Base-by-base conservation (phyloP, 2,329 filamentous ascomycete genomes). In the Penicillium sp. region DNA sequence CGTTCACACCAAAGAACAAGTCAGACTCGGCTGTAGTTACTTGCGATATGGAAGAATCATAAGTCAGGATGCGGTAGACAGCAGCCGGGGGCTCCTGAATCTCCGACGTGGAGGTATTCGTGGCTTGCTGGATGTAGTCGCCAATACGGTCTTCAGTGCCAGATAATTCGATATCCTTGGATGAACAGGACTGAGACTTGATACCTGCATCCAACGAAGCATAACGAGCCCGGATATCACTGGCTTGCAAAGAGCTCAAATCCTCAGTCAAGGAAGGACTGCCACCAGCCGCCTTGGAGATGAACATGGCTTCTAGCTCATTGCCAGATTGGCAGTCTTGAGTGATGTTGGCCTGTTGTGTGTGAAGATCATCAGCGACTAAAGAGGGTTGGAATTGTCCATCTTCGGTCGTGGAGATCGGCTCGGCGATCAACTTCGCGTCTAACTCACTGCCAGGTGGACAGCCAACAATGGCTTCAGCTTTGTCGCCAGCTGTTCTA, bases 1-100 rank as follows among this genome's bases (percentile, higher is more conserved):
- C 65, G 19, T 63, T 58, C 6, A 63, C 53, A 9, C 64, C 54
- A 45, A 70, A 68, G 24, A 74, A 75, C 11, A 71, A 70, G 29
- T 64, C 69, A 26, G 73, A 69, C 39, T 72, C 68, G 5, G 73
- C 68, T 24, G 68, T 65, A 16, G 60, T 70, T 2, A 77, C 61
- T 54, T 68, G 53, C 6, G 63, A 62, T 5, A 62, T 68, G 8
- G 64, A 67, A 11, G 70, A 57, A 55, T 78, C 75, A 52, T 74
- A 76, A 10, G 73, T 72, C 27, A 78, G 63, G n/a, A 77, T 66
- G 26, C 70, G 70, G 57, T 75, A 75, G 4, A 57, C 59, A 8
- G 64, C 58, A 21, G n/a, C 51, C 41, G 50, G 22, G 6, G 41
- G 46, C 22, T 33, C 9, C 24, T 48, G 27, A 16, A 31, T 16